A percentile compares a stretch with the other conserved stretches of the same genome.
These are phyloP conservation scores for Fusarium sublunatum DNA, from an alignment of 2,329 filamentous ascomycete genomes.

Conservation along the genomic window DNA sequence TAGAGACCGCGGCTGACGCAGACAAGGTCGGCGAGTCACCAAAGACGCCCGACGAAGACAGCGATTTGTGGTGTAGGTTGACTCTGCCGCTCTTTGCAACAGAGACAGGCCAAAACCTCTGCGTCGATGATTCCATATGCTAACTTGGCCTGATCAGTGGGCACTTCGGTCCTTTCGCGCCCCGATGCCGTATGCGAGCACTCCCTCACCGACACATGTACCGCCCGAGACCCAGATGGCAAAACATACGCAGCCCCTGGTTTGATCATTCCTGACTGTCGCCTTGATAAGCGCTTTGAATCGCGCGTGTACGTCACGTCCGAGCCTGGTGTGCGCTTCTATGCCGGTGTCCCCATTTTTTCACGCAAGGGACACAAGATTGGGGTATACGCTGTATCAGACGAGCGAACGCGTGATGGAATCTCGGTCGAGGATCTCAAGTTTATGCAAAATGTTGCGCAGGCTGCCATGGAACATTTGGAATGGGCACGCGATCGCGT, in stretches of 20 bases:
- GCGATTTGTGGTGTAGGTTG: conserved; percentile 52
- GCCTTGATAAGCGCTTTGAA: conserved; percentile 50
- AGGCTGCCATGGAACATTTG: conserved; percentile 69
- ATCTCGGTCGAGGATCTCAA: conserved; percentile 60
- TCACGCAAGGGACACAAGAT: conserved; percentile 66
- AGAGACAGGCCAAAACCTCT: neutral
- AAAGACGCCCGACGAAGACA: conserved; percentile 10
- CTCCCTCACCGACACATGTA: conserved; percentile 41
- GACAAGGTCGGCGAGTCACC: neutral
- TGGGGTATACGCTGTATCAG: conserved; percentile 69
- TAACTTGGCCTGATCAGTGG: conserved; percentile 32
- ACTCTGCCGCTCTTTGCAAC: neutral
- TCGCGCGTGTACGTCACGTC: conserved; percentile 48
- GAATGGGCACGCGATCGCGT: conserved; percentile 65
- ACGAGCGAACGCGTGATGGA: conserved; percentile 65
- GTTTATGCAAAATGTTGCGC: conserved; percentile 67
- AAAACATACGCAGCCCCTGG: conserved; percentile 46
- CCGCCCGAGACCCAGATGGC: conserved; percentile 40
- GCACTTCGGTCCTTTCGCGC: conserved; percentile 46
- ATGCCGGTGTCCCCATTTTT: conserved; percentile 66
- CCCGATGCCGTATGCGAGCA: conserved; percentile 52
- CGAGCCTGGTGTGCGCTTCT: conserved; percentile 52
- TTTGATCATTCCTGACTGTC: conserved; percentile 48
- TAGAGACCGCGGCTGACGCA: conserved; percentile 28
- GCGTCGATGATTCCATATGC: neutral